These are phyloP conservation scores for Aspergillus sp. DNA, from an alignment of 2,329 filamentous ascomycete species.

Conservation along the genomic window DNA sequence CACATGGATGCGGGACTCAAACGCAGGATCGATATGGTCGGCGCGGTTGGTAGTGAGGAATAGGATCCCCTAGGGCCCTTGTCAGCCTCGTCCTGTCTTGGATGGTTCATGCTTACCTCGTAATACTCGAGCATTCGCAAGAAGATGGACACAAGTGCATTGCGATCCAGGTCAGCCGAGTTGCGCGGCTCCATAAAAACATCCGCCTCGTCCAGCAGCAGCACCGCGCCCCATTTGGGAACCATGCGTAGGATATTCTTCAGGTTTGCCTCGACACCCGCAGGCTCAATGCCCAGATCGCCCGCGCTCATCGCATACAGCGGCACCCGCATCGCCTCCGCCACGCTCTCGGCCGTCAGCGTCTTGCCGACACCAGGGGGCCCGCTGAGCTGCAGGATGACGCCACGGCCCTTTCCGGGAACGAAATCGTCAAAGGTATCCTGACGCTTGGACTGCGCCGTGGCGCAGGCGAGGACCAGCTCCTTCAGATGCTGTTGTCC, in stretches of 20 bases:
- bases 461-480: slow-evolving; percentile 48
- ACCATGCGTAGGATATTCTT: slow-evolving; percentile 49
- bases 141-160: slow-evolving; percentile 46
- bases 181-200: slow-evolving; percentile 36
- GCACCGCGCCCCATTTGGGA: slow-evolving; percentile 51
- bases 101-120: slow-evolving; percentile 15
- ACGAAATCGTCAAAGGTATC: slow-evolving; percentile 51
- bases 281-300: slow-evolving; percentile 48
- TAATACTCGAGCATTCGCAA: slow-evolving; percentile 30
- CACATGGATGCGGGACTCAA: slow-evolving; percentile 47
- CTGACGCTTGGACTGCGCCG: slow-evolving; percentile 40
- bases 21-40: slow-evolving; percentile 44
- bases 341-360: slow-evolving; percentile 50
- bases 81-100: slow-evolving; percentile 10
- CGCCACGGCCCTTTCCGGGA: slow-evolving; percentile 52
- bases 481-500: slow-evolving; percentile 43
- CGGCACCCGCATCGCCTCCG: slow-evolving; percentile 52
- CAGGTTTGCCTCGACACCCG: slow-evolving; percentile 45
- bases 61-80: slow-evolving; percentile 46
- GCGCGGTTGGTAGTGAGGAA: slow-evolving; percentile 49
- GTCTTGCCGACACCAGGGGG: slow-evolving; percentile 57
- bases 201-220: slow-evolving; percentile 51
- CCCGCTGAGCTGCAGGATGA: slow-evolving; percentile 52
- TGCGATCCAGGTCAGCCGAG: slow-evolving; percentile 43
- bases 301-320: slow-evolving; percentile 50